phyloP scores from a whole-genome alignment of 1,284 basidiomycete genomes.

The Cryptococcus sp. region DNA sequence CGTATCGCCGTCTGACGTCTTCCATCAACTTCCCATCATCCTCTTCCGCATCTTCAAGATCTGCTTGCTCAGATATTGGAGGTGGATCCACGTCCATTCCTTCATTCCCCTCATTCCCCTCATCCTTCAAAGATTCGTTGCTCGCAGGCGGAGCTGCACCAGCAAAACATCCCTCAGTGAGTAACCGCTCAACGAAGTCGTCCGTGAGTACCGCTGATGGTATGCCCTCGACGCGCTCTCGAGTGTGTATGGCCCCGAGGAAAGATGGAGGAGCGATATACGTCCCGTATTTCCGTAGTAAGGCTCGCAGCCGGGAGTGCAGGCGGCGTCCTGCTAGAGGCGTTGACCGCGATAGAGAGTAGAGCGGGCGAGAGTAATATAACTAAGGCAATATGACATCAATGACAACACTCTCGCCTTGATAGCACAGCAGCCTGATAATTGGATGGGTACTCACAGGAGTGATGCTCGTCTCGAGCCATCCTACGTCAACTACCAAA shows the following conservation, averaged over 20 bases:
- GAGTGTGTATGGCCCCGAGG: conserved; percentile 54
- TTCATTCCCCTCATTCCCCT: conserved; percentile 1
- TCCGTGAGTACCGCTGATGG: conserved; percentile 31
- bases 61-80: not conserved
- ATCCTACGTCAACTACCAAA: conserved; percentile 87
- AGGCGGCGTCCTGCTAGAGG: conserved; percentile 76
- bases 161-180: conserved; percentile 49
- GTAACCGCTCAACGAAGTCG: conserved; percentile 35
- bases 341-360: conserved; percentile 74
- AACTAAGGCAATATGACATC: conserved; percentile 60
- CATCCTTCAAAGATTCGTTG: conserved; percentile 5
- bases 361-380: conserved; percentile 81
- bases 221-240: conserved; percentile 15
- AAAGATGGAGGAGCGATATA: conserved; percentile 75
- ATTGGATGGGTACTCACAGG: conserved; percentile 64
- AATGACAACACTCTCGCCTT: no score
- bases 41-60: conserved; percentile 11
- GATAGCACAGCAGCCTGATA: no score
- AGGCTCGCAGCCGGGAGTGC: conserved; percentile 70
- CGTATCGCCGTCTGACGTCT: conserved; percentile 21
- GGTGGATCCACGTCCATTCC: conserved; percentile 9
- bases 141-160: conserved; percentile 13
- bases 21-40: conserved; percentile 20
- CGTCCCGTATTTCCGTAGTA: conserved; percentile 75
- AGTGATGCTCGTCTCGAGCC: conserved; percentile 82